Conservation (phyloP, 495 filamentous ascomycete genomes). For the Penicillium taxi region DNA sequence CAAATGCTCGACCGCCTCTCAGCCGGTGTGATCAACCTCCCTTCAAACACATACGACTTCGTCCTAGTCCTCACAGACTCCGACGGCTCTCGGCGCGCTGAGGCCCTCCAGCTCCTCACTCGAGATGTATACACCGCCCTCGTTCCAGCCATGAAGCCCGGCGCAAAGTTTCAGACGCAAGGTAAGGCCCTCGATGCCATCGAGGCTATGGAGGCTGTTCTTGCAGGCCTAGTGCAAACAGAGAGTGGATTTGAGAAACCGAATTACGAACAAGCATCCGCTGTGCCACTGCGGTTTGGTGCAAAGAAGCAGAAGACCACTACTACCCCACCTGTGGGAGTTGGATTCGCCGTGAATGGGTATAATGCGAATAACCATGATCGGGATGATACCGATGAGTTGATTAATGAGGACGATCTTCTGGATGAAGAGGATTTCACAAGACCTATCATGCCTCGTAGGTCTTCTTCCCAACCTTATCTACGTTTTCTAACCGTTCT, state of each 20-base stretch:
- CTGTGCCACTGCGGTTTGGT: conserved; percentile 66
- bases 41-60: conserved; percentile 68
- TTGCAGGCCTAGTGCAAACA: conserved; percentile 68
- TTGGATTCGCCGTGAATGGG: conserved; percentile 42
- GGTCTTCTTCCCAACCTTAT: conserved; percentile 23
- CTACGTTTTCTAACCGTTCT: conserved; percentile 7
- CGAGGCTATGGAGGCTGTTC: conserved; percentile 57
- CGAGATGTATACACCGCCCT: conserved; percentile 62
- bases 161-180: conserved; percentile 61
- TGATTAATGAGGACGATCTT: conserved; percentile 85
- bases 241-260: conserved; percentile 63
- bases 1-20: conserved; percentile 98
- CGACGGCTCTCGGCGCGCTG: conserved; percentile 49
- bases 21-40: conserved; percentile 71
- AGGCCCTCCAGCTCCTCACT: conserved; percentile 54
- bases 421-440: conserved; percentile 75
- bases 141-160: conserved; percentile 59
- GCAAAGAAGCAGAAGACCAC: conserved; percentile 52
- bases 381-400: conserved; percentile 57
- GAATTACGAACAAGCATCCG: conserved; percentile 51
- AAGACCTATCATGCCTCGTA: conserved; percentile 66
- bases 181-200: conserved; percentile 50
- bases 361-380: conserved; percentile 31
- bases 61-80: conserved; percentile 76
- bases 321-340: conserved; percentile 16